Conservation (phyloP, 805 yeast species). For the Cyberlindnera veronae region DNA sequence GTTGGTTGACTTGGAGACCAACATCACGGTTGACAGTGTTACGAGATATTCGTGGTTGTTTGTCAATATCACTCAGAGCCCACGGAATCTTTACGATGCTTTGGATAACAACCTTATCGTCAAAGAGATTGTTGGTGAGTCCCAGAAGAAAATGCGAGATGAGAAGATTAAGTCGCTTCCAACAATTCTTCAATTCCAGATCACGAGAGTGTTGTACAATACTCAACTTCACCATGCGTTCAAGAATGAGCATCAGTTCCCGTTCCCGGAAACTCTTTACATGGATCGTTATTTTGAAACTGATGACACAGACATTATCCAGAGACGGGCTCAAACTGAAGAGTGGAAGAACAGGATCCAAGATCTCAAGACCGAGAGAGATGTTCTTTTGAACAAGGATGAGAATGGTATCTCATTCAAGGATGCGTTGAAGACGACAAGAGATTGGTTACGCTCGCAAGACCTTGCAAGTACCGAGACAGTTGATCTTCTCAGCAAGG, state of each 20-base stretch:
- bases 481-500: slow-evolving; percentile 42
- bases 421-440: slow-evolving; percentile 54
- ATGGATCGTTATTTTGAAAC: slow-evolving; percentile 87
- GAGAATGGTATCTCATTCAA: slow-evolving; percentile 47
- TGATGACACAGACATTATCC: slow-evolving; percentile 47
- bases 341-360: slow-evolving; percentile 57
- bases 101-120: slow-evolving; percentile 75
- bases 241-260: slow-evolving; percentile 78
- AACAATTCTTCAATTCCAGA: slow-evolving; percentile 81
- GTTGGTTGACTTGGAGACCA: slow-evolving; percentile 51
- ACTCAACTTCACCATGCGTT: slow-evolving; percentile 67
- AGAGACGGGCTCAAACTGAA: slow-evolving; percentile 50
- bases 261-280: slow-evolving; percentile 71
- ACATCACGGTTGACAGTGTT: too few relatives aligned
- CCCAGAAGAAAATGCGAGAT: neutral
- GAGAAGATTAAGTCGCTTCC: slow-evolving; percentile 74
- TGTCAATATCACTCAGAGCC: slow-evolving; percentile 85
- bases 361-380: slow-evolving; percentile 41
- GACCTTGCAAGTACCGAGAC: slow-evolving; percentile 43
- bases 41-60: slow-evolving; percentile 76
- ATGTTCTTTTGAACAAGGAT: slow-evolving; percentile 41
- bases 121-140: slow-evolving; percentile 55
- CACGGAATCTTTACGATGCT: slow-evolving; percentile 86
- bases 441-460: slow-evolving; percentile 47
- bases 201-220: slow-evolving; percentile 91